phyloP scores from a whole-genome alignment of 345 rosid species.

The Eutrema yunnanense region DNA sequence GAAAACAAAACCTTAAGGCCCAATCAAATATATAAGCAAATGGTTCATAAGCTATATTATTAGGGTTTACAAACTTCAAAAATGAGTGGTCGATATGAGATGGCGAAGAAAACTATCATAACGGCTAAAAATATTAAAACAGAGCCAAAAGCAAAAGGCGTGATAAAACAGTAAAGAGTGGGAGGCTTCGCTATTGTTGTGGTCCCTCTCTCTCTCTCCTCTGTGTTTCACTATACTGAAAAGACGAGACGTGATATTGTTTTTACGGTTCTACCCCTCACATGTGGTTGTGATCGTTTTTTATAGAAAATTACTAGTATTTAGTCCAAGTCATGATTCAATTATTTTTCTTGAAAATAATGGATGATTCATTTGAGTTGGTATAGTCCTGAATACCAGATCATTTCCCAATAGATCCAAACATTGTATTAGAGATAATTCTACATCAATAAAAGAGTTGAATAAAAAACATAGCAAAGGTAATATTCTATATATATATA shows the following conservation, averaged over 20 bases:
- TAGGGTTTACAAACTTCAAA: neutral
- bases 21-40: neutral
- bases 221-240: conserved; percentile 18
- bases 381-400: conserved; percentile 2
- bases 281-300: neutral
- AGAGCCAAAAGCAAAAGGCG: conserved; percentile 44
- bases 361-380: neutral
- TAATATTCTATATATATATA: neutral
- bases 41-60: no score
- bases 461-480: neutral
- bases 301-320: neutral
- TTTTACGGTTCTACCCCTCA: neutral
- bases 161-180: conserved; percentile 24
- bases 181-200: neutral
- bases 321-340: neutral
- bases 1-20: neutral
- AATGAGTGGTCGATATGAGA: conserved; percentile 16
- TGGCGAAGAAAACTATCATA: neutral
- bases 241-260: conserved; percentile 25
- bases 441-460: no score
- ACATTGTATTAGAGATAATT: no score
- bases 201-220: conserved; percentile 1
- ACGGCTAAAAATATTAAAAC: conserved; percentile 11
- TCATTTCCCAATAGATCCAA: conserved; percentile 8
- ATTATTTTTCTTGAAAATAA: neutral